Base-by-base conservation (phyloP, 1,139 yeast species). In the Candida sanyaensis region DNA sequence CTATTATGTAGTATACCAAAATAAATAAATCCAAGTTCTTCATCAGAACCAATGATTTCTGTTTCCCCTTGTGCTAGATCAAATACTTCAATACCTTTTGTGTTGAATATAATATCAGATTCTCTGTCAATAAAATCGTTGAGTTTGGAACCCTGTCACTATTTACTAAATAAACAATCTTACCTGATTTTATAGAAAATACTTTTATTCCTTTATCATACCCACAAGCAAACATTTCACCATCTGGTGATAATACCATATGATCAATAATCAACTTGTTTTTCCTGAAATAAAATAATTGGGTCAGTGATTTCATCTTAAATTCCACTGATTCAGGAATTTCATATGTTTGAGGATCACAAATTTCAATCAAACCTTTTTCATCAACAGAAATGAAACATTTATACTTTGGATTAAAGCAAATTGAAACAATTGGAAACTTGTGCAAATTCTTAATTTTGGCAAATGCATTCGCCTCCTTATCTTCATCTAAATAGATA, bases 361-460 rank as follows among this genome's bases (percentile, higher is more conserved):
- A 78, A 50, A 73, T 71, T 57, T 78, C 83, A 9, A 78, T 55
- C 57, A 73, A 66, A 1, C 82, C 81, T 24, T 56, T 53, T 2
- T 47, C 50, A 51, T 78, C 83, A 3, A 61, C 54, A 1, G 78
- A 69, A 2, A 78, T 57, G n/a, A 69, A 62, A 48, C 73, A 69
- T 24, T 66, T 55, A 46, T 62, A 59, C 40, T 51, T 54, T 2
- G 56, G 33, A 48, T 69, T 70, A 59, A 58, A 76, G 1, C 52
- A 55, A 11, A 77, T 48, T 9, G 58, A 50, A 1, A 47, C 48
- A 5, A 76, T 58, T 1, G 71, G 63, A 27, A 52, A 44, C 37
- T 61, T 63, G 55, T 77, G 81, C 1, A 56, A 44, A 30, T 8
- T 33, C 2, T 46, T 29, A 36, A 55, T 55, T 13, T 56, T 37